phyloP scores from a whole-genome alignment of 352 stramenopile genomes.

The Elongisporangium anandrum region DNA sequence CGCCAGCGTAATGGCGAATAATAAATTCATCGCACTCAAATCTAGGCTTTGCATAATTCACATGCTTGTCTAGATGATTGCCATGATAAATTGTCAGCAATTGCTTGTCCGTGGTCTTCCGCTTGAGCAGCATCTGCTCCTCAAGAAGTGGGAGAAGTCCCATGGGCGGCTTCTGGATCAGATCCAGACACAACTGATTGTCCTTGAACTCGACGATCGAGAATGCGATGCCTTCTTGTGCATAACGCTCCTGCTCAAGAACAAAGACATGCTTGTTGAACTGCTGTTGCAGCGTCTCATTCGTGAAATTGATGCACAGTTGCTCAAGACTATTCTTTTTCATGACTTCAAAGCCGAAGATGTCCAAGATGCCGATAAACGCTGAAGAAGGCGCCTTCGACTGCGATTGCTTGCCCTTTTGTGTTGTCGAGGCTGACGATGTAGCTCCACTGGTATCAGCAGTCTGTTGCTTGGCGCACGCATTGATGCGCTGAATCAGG shows the following conservation, averaged over 20 bases:
- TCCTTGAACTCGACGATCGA: slow-evolving; percentile 81
- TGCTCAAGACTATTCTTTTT: slow-evolving; percentile 87
- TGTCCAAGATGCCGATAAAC: slow-evolving; percentile 89
- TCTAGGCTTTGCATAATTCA: slow-evolving; percentile 63
- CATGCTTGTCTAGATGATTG: slow-evolving; percentile 69
- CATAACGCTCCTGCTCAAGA: slow-evolving; percentile 78
- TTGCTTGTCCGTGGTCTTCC: slow-evolving; percentile 83
- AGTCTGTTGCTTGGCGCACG: slow-evolving; percentile 59
- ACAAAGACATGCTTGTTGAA: slow-evolving; percentile 90
- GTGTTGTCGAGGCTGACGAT: slow-evolving; percentile 1
- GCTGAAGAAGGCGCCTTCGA: slow-evolving; percentile 4
- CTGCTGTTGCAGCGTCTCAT: slow-evolving; percentile 88
- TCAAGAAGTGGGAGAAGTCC: slow-evolving; percentile 82
- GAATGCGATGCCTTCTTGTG: slow-evolving; percentile 66
- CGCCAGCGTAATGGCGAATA: slow-evolving; percentile 80
- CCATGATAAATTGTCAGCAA: slow-evolving; percentile 79
- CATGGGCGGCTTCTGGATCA: slow-evolving; percentile 78
- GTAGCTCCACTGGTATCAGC: slow-evolving; percentile 4
- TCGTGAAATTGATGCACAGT: slow-evolving; percentile 91
- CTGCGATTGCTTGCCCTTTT: background rate
- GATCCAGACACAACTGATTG: slow-evolving; percentile 70
- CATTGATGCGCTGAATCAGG: slow-evolving; percentile 72
- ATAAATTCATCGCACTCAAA: slow-evolving; percentile 86
- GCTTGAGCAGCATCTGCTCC: slow-evolving; percentile 85
- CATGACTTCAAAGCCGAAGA: slow-evolving; percentile 91